Evolutionary conservation across 805 yeast genomes (phyloP), one percentile per base, ranked within the genome.

Genomic region (Lipomyces chichibuensis): DNA sequence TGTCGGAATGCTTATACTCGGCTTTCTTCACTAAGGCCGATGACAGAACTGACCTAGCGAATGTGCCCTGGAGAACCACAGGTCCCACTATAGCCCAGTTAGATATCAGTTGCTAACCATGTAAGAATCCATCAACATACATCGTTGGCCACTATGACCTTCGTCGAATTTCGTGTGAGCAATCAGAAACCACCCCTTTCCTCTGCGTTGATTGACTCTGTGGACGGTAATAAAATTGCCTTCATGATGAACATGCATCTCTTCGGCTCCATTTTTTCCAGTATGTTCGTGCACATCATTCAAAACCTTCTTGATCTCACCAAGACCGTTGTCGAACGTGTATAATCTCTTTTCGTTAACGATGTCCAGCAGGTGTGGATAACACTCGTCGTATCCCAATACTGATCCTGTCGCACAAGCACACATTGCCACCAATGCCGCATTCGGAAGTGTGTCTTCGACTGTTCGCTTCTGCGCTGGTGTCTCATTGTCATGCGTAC

Each of bases 341-440:
- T 94, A 94, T 4, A 78, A 79, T 67, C 96, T 83, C 4, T 78
- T 80, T 75, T 94, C 99, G 53, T 82, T 79, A 20, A 94, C 99
- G 54, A 94, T 88, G 75, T 93, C 89, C 57, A 95, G 80, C 33
- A 92, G 80, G 52, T 84, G 81, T 7, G 98, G 98, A 77, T 89
- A 95, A 62, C 94, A 85, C 78, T 94, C 98, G 75, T 94, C 99
- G 74, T 87, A 92, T 17, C 99, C 99, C 78, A 90, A 88, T 0
- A 92, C 96, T 0, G 97, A 89, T 2, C 99, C 99, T 57, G 92
- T 88, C 1, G 98, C 97, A 62, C 96, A 90, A 0, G 96, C 87
- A 74, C 98, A 93, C 76, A 94, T 85, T 0, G 98, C 88, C 3
- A 95, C 98, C 62, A 94, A 81, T 0, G 97, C 99, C 2, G 98